Evolutionary conservation across 805 yeast species (phyloP).

Genomic region (Debaryomyces castellii): DNA sequence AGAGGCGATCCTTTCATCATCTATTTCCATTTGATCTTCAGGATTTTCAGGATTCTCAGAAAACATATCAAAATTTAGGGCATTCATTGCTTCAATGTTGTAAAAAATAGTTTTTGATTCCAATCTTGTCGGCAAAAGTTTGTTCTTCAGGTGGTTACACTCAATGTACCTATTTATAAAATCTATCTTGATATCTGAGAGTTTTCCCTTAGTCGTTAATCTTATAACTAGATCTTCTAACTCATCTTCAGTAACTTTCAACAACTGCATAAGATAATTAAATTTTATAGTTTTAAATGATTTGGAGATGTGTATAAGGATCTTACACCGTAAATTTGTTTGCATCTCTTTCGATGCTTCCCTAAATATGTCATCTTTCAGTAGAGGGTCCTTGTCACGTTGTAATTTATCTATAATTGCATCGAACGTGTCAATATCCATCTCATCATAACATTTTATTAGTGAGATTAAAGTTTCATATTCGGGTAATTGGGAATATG

Average conservation of each 20-base stretch:
- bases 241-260: conserved; percentile 18
- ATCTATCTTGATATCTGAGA: conserved; percentile 27
- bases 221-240: conserved; percentile 28
- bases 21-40: conserved; percentile 10
- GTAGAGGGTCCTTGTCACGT: conserved; percentile 20
- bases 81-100: conserved; percentile 22
- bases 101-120: conserved; percentile 19
- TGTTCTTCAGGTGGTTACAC: conserved; percentile 6
- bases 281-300: conserved; percentile 31
- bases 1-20: conserved; percentile 4
- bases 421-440: conserved; percentile 21
- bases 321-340: conserved; percentile 30
- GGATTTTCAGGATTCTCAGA: background rate
- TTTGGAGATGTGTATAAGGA: conserved; percentile 25
- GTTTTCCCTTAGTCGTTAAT: conserved; percentile 29
- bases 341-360: conserved; percentile 25
- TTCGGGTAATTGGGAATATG: conserved; percentile 38
- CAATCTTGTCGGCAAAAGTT: conserved; percentile 15
- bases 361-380: conserved; percentile 28
- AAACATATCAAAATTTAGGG: conserved; percentile 8
- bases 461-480: conserved; percentile 26
- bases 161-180: conserved; percentile 23
- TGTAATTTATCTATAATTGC: conserved; percentile 15
- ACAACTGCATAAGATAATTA: conserved; percentile 20
- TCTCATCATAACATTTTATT: conserved; percentile 30